Percentiles rank a stretch among this genome's conserved stretches.
phyloP scores from a whole-genome alignment of 2,329 filamentous ascomycete genomes.

The Colletotrichum plurivorum region DNA sequence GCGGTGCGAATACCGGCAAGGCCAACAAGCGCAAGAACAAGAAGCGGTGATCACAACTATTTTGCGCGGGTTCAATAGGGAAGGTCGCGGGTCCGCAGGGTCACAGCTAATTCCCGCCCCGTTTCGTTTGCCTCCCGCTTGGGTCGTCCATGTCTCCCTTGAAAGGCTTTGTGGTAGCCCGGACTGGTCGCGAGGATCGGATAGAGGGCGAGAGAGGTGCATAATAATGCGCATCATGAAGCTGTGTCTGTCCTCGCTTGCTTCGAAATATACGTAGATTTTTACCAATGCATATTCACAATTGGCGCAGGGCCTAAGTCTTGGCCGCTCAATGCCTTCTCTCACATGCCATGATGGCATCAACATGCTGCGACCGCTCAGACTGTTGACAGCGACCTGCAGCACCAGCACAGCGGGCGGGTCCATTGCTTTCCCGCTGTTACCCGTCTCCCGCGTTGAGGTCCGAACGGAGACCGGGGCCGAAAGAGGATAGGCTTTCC shows the following conservation, averaged over 20 bases:
- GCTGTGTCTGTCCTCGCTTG: slow-evolving; percentile 1
- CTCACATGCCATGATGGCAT: slow-evolving; percentile 1
- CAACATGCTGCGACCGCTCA: slow-evolving; percentile 9
- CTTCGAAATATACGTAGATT: slow-evolving; percentile 21
- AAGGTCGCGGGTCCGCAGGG: not conserved
- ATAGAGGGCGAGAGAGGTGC: slow-evolving; percentile 12
- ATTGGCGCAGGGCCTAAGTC: not conserved
- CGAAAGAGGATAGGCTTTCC: not conserved
- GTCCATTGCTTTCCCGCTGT: slow-evolving; percentile 1
- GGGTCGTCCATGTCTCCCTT: not conserved
- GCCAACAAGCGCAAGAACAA: slow-evolving; percentile 68
- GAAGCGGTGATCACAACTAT: slow-evolving; percentile 62
- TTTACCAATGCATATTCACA: slow-evolving; percentile 30
- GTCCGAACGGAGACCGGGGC: not conserved
- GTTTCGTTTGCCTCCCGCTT: not conserved
- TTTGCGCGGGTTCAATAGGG: not conserved
- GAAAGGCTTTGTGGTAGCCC: slow-evolving; percentile 4
- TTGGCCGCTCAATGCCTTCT: not conserved
- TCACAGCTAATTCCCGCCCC: not conserved
- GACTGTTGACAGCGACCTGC: not conserved
- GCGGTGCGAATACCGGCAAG: slow-evolving; percentile 62
- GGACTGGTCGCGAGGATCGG: slow-evolving; percentile 2
- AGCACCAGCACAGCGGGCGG: slow-evolving; percentile 9
- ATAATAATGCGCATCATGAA: slow-evolving; percentile 2
- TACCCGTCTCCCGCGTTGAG: not conserved